phyloP scores from a whole-genome alignment of 495 filamentous ascomycete species.

The Trichoderma gamsii region DNA sequence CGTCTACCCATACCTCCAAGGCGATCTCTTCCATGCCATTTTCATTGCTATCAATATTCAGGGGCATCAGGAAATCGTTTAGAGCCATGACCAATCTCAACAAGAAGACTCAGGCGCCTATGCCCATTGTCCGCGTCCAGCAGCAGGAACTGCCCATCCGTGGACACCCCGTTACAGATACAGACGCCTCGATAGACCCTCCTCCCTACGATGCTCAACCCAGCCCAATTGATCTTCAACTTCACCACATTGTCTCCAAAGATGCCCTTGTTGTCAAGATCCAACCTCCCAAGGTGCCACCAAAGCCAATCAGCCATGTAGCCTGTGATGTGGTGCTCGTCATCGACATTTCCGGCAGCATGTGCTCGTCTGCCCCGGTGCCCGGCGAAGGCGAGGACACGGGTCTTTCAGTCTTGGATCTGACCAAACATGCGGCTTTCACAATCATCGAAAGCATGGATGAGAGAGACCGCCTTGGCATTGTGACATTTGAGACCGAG shows the following conservation, averaged over 20 bases:
- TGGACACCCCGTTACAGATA: background rate
- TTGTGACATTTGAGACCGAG: conserved; percentile 35
- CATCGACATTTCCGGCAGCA: conserved; percentile 42
- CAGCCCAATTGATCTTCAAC: conserved; percentile 20
- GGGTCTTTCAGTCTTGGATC: conserved; percentile 37
- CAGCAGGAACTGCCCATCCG: background rate
- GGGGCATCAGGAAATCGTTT: background rate
- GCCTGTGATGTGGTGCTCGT: conserved; percentile 43
- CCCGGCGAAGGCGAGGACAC: conserved; percentile 28
- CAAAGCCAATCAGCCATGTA: conserved; percentile 22
- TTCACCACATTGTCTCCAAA: conserved; percentile 27
- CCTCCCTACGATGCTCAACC: background rate
- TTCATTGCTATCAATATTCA: background rate
- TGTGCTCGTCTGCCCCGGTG: conserved; percentile 29
- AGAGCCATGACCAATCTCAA: conserved; percentile 7
- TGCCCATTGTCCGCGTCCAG: background rate
- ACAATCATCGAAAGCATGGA: conserved; percentile 40
- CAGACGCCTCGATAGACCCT: background rate
- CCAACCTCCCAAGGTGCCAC: conserved; percentile 30
- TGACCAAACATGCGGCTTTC: conserved; percentile 40
- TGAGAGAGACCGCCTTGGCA: conserved; percentile 37
- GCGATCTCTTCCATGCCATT: background rate
- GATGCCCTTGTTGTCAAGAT: conserved; percentile 36
- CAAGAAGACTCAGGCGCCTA: background rate
- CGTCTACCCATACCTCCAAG: background rate